Evolutionary conservation across 768 basidiomycete species (phyloP).

Genomic region (Suillus brevipes): DNA sequence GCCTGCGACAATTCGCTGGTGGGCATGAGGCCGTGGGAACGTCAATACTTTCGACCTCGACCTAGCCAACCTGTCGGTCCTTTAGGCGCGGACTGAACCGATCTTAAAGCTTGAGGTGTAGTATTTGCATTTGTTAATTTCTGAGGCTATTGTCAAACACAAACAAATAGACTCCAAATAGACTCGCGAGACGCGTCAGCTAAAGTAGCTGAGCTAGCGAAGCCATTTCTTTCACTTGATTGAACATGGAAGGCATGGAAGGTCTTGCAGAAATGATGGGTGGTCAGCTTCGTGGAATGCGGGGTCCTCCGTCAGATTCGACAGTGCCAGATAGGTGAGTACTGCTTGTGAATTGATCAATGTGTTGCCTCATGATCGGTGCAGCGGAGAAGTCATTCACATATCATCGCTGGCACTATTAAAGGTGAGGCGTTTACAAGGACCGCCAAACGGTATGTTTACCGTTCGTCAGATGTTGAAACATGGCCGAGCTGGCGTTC

Average conservation of each 20-base stretch:
- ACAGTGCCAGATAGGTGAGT: conserved; percentile 76
- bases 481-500: conserved; percentile 97
- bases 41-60: not conserved
- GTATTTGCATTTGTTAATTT: conserved; percentile 35
- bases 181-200: conserved; percentile 42
- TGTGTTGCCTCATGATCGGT: conserved; percentile 6
- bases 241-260: conserved; percentile 44
- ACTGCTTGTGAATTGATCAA: conserved; percentile 8
- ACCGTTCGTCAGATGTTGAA: conserved; percentile 84
- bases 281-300: conserved; percentile 47
- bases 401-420: conserved; percentile 96
- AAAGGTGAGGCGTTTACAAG: conserved; percentile 58
- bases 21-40: conserved; percentile 42
- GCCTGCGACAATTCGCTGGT: conserved; percentile 79
- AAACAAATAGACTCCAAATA: conserved; percentile 13
- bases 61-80: not conserved
- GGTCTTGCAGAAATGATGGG: conserved; percentile 52
- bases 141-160: conserved; percentile 26
- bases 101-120: not conserved
- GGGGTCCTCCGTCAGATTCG: conserved; percentile 44
- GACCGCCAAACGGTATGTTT: conserved; percentile 2
- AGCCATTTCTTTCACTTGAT: not conserved
- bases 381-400: conserved; percentile 90
- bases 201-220: not conserved
- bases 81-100: not conserved